A percentile compares a stretch with the other conserved stretches of the same genome.
These are phyloP conservation scores for Aspergillus quadrilineatus DNA, from an alignment of 2,329 filamentous ascomycete genomes.

Conservation along the genomic window DNA sequence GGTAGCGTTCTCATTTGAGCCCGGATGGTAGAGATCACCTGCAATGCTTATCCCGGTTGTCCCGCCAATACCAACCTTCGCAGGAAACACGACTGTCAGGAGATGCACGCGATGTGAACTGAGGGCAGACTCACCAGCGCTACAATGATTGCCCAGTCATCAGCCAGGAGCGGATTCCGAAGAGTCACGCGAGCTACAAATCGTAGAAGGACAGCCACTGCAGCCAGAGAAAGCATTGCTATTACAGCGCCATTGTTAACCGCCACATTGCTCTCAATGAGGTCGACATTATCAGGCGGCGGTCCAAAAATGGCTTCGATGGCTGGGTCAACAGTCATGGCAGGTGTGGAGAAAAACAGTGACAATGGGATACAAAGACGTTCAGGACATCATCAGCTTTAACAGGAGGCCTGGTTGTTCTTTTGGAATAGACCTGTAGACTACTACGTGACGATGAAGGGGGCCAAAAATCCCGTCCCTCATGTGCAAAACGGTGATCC, in stretches of 20 bases:
- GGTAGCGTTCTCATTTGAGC: neutral
- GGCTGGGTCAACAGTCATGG: conserved; percentile 10
- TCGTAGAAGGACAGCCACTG: conserved; percentile 14
- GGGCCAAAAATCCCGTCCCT: too few relatives aligned
- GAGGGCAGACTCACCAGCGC: conserved; percentile 8
- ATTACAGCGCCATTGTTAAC: conserved; percentile 16
- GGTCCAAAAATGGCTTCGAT: conserved; percentile 18
- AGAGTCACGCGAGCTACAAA: conserved; percentile 14
- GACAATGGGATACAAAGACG: too few relatives aligned
- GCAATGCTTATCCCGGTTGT: conserved; percentile 11
- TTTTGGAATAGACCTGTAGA: too few relatives aligned
- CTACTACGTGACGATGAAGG: too few relatives aligned
- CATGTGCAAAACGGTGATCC: too few relatives aligned
- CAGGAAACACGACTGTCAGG: neutral
- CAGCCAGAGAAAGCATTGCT: conserved; percentile 9
- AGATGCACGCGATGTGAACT: neutral
- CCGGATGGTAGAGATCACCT: neutral
- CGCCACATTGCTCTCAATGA: conserved; percentile 2
- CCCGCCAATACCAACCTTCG: conserved; percentile 9
- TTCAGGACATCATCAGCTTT: too few relatives aligned
- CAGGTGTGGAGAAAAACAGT: neutral
- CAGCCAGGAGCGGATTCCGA: conserved; percentile 12
- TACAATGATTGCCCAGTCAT: conserved; percentile 19
- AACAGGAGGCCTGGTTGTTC: too few relatives aligned
- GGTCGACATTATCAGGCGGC: conserved; percentile 10